These are phyloP conservation scores for Aspergillus novofumigatus DNA, from an alignment of 2,329 filamentous ascomycete species.

Conservation along the genomic window DNA sequence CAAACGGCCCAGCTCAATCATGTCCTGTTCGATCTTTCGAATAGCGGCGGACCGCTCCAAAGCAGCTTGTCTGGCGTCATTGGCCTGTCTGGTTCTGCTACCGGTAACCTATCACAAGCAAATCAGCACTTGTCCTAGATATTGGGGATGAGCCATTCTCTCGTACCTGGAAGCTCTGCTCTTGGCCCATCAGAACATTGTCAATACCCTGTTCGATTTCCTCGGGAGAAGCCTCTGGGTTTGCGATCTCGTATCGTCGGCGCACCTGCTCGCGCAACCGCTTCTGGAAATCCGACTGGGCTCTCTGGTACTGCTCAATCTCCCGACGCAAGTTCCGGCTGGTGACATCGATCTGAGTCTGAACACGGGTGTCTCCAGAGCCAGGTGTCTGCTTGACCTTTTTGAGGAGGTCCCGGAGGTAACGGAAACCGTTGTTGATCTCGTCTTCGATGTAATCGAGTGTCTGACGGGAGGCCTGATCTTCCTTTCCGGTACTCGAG, in stretches of 20 bases:
- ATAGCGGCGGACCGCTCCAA: conserved; percentile 80
- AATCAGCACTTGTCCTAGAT: background rate
- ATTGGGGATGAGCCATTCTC: background rate
- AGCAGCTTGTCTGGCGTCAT: conserved; percentile 74
- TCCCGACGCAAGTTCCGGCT: conserved; percentile 75
- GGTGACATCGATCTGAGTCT: conserved; percentile 73
- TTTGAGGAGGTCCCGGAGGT: conserved; percentile 73
- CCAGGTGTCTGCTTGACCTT: conserved; percentile 78
- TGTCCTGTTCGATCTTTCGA: conserved; percentile 85
- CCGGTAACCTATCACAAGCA: conserved; percentile 26
- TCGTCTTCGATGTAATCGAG: conserved; percentile 71
- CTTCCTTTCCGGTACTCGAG: conserved; percentile 65
- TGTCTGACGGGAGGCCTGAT: conserved; percentile 61
- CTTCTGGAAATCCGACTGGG: conserved; percentile 76
- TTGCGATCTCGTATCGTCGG: conserved; percentile 85
- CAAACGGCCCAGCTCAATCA: conserved; percentile 80
- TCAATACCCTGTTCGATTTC: conserved; percentile 77
- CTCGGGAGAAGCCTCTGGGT: conserved; percentile 70
- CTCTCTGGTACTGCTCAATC: conserved; percentile 74
- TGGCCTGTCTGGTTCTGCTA: conserved; percentile 63
- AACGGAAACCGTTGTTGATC: conserved; percentile 78
- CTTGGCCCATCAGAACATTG: conserved; percentile 57
- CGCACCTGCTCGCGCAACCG: conserved; percentile 78
- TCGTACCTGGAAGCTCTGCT: conserved; percentile 79
- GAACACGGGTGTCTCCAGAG: conserved; percentile 67